Conservation (phyloP, 345 rosid species). For the Camelina sativa region DNA sequence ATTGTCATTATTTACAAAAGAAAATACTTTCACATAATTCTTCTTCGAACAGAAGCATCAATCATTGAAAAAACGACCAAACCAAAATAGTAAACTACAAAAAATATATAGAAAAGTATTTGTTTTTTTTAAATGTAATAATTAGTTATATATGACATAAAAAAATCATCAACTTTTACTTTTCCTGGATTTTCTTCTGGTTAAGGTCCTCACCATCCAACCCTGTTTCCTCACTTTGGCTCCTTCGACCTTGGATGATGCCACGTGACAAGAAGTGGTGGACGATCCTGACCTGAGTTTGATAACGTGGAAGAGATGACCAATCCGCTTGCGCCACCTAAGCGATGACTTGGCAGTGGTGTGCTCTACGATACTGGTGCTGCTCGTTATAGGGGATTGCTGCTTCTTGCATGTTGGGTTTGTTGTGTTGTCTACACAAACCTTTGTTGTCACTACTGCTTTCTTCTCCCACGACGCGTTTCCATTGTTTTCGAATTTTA, state of each 20-base stretch:
- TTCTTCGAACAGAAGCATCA: slow-evolving; percentile 36
- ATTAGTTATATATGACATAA: slow-evolving; percentile 5
- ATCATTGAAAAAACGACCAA: slow-evolving; percentile 37
- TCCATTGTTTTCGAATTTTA: slow-evolving; percentile 86
- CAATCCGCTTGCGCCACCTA: slow-evolving; percentile 91
- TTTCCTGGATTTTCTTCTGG: slow-evolving; percentile 67
- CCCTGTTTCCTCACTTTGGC: slow-evolving; percentile 73
- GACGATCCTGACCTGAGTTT: slow-evolving; percentile 69
- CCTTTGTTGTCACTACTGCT: slow-evolving; percentile 61
- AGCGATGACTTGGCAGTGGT: slow-evolving; percentile 61
- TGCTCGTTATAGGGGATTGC: slow-evolving; percentile 39
- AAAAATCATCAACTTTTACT: slow-evolving; percentile 38
- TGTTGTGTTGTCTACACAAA: slow-evolving; percentile 50
- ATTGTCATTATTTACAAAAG: slow-evolving; percentile 36
- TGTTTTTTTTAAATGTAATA: slow-evolving; percentile 2
- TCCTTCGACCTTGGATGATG: slow-evolving; percentile 71
- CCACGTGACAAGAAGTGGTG: slow-evolving; percentile 66
- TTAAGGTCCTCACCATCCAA: slow-evolving; percentile 79
- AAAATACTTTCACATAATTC: slow-evolving; percentile 23
- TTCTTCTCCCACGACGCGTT: slow-evolving; percentile 87
- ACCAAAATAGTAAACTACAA: slow-evolving; percentile 32
- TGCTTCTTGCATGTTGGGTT: slow-evolving; percentile 46
- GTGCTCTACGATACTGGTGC: slow-evolving; percentile 71
- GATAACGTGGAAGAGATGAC: slow-evolving; percentile 78
- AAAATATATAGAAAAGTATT: not conserved